Conservation (phyloP, 306 rosid species). For the Trifolium dubium region DNA sequence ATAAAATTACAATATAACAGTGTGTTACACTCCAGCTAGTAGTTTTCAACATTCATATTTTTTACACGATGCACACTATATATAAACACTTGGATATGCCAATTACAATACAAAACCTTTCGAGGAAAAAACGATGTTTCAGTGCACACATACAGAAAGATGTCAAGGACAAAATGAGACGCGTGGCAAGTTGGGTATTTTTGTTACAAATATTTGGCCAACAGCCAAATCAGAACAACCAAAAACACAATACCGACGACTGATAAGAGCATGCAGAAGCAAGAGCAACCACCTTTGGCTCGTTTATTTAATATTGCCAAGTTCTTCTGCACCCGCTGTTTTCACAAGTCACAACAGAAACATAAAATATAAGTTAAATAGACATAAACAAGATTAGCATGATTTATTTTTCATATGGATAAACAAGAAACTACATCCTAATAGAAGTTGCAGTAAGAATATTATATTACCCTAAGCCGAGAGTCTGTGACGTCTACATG, state of each 20-base stretch:
- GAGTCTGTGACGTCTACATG: constrained; percentile 86
- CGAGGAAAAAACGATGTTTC: constrained; percentile 9
- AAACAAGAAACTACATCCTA: constrained; percentile 18
- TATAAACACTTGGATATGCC: constrained; percentile 28
- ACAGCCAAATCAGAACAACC: constrained; percentile 57
- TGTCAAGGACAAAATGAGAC: background rate
- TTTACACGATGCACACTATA: constrained; percentile 21
- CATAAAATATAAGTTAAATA: constrained; percentile 28
- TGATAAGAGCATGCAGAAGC: constrained; percentile 78
- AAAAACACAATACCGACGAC: constrained; percentile 72
- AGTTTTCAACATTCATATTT: constrained; percentile 9
- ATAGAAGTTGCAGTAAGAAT: constrained; percentile 32
- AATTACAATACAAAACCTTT: constrained; percentile 30
- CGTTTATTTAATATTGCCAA: constrained; percentile 81
- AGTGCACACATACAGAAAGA: constrained; percentile 39
- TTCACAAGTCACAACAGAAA: constrained; percentile 40
- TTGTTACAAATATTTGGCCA: constrained; percentile 68
- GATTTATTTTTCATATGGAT: background rate
- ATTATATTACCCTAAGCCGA: constrained; percentile 73
- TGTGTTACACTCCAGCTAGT: constrained; percentile 18
- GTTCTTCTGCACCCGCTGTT: constrained; percentile 91
- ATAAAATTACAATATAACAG: constrained; percentile 13
- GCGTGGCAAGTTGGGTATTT: constrained; percentile 10
- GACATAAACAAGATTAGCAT: constrained; percentile 11
- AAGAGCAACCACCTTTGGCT: constrained; percentile 81